Conservation (phyloP, 352 stramenopile species). For the Aphanomyces astaci region DNA sequence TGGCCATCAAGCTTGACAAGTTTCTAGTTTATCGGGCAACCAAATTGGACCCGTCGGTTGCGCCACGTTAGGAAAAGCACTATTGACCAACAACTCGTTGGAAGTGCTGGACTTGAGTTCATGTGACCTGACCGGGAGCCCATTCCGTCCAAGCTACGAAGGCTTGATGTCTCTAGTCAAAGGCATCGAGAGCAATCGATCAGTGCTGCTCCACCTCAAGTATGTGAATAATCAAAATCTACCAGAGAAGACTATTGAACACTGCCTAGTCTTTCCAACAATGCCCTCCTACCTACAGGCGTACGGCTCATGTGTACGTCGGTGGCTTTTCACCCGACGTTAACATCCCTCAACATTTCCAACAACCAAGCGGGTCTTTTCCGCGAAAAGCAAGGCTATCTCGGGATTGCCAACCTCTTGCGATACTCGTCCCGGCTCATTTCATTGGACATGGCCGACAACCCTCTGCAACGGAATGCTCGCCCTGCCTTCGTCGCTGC, state of each 20-base stretch:
- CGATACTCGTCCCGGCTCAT: constrained; percentile 41
- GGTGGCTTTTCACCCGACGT: constrained; percentile 41
- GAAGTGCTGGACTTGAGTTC: constrained; percentile 48
- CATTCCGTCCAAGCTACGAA: constrained; percentile 42
- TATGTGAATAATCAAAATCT: constrained; percentile 22
- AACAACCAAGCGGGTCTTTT: constrained; percentile 49
- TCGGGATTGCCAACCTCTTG: constrained; percentile 47
- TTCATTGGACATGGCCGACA: constrained; percentile 24
- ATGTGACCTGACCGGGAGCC: constrained; percentile 44
- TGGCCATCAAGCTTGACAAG: too few relatives aligned
- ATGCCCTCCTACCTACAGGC: constrained; percentile 45
- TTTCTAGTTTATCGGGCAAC: constrained; percentile 26
- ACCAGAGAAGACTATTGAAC: not conserved
- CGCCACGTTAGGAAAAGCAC: constrained; percentile 35
- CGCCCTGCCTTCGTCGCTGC: not conserved
- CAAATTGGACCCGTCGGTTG: constrained; percentile 36
- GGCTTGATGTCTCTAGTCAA: constrained; percentile 48
- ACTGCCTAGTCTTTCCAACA: constrained; percentile 35
- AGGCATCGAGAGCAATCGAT: constrained; percentile 47
- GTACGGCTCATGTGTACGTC: constrained; percentile 45
- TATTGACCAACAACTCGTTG: constrained; percentile 57
- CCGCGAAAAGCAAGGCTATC: constrained; percentile 41
- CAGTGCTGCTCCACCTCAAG: constrained; percentile 42
- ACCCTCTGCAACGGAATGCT: constrained; percentile 1
- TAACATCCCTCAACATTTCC: constrained; percentile 51